A percentile compares a stretch with the other conserved stretches of the same genome.
phyloP scores from a whole-genome alignment of 2,329 filamentous ascomycete species.

The Monilinia aucupariae region DNA sequence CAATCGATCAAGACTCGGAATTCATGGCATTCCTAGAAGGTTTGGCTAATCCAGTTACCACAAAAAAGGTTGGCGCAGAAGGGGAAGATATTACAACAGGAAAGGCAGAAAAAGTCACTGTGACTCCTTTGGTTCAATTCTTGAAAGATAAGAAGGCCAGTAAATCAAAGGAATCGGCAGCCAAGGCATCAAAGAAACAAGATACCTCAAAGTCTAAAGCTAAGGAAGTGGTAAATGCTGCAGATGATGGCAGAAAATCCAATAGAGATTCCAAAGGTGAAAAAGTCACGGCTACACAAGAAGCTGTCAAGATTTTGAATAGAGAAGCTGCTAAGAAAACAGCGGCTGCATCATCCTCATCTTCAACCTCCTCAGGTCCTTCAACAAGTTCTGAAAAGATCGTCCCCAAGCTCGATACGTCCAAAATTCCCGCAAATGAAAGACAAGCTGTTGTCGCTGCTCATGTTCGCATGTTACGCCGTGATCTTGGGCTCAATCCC shows the following conservation, averaged over 20 bases:
- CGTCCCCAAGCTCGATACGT: slow-evolving; percentile 50
- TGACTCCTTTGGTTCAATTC: slow-evolving; percentile 84
- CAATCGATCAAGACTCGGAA: slow-evolving; percentile 92
- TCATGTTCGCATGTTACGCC: slow-evolving; percentile 59
- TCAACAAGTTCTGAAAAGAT: slow-evolving; percentile 25
- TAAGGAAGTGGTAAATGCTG: slow-evolving; percentile 43
- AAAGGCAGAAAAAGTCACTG: slow-evolving; percentile 57
- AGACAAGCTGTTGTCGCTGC: slow-evolving; percentile 48
- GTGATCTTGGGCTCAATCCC: slow-evolving; percentile 59
- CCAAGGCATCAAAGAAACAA: slow-evolving; percentile 50
- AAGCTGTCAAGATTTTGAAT: slow-evolving; percentile 58
- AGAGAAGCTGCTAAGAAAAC: slow-evolving; percentile 51
- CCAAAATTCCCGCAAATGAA: slow-evolving; percentile 37
- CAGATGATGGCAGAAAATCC: slow-evolving; percentile 48
- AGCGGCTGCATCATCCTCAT: slow-evolving; percentile 31
- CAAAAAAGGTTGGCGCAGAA: slow-evolving; percentile 44
- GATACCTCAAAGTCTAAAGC: slow-evolving; percentile 43
- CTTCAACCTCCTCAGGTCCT: slow-evolving; percentile 1
- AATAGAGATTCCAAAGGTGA: slow-evolving; percentile 59
- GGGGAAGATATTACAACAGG: slow-evolving; percentile 21
- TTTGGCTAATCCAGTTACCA: slow-evolving; percentile 62
- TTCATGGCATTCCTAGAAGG: slow-evolving; percentile 90
- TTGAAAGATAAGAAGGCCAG: slow-evolving; percentile 88
- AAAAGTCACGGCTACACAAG: slow-evolving; percentile 53
- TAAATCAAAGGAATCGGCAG: slow-evolving; percentile 52